Conservation (phyloP, 805 yeast genomes). For the Schwanniomyces pseudopolymorphus region DNA sequence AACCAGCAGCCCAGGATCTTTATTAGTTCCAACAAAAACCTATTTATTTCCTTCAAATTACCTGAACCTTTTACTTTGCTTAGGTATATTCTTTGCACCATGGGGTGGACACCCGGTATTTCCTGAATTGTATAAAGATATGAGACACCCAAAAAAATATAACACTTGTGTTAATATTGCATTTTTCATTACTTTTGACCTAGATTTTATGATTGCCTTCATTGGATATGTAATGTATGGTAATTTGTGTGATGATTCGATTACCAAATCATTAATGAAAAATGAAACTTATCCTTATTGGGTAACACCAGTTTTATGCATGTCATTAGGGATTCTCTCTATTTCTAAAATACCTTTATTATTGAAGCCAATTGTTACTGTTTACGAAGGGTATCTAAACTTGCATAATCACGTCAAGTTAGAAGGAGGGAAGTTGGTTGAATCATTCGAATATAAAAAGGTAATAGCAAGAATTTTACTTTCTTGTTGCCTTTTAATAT, state of each 20-base stretch:
- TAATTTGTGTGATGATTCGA: slow-evolving; percentile 59
- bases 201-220: slow-evolving; percentile 62
- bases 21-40: slow-evolving; percentile 46
- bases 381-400: slow-evolving; percentile 29
- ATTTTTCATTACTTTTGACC: slow-evolving; percentile 54
- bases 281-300: slow-evolving; percentile 68
- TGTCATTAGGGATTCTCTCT: slow-evolving; percentile 39
- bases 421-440: neutral
- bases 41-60: slow-evolving; percentile 30
- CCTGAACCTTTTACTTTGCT: slow-evolving; percentile 44
- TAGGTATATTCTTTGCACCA: slow-evolving; percentile 74
- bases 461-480: slow-evolving; percentile 6
- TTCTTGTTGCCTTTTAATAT: neutral
- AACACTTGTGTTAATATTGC: slow-evolving; percentile 51
- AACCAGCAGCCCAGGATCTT: slow-evolving; percentile 52
- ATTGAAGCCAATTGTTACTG: slow-evolving; percentile 38
- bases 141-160: slow-evolving; percentile 66
- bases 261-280: slow-evolving; percentile 70
- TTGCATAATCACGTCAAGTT: slow-evolving; percentile 1
- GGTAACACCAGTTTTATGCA: slow-evolving; percentile 35
- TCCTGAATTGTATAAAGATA: slow-evolving; percentile 70
- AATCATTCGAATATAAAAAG: slow-evolving; percentile 2
- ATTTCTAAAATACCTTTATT: slow-evolving; percentile 42
- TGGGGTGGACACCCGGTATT: slow-evolving; percentile 86
- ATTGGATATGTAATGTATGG: slow-evolving; percentile 85